Evolutionary conservation across 1,284 basidiomycete genomes (phyloP).

Genomic region (Cryptococcus jaspeensis): DNA sequence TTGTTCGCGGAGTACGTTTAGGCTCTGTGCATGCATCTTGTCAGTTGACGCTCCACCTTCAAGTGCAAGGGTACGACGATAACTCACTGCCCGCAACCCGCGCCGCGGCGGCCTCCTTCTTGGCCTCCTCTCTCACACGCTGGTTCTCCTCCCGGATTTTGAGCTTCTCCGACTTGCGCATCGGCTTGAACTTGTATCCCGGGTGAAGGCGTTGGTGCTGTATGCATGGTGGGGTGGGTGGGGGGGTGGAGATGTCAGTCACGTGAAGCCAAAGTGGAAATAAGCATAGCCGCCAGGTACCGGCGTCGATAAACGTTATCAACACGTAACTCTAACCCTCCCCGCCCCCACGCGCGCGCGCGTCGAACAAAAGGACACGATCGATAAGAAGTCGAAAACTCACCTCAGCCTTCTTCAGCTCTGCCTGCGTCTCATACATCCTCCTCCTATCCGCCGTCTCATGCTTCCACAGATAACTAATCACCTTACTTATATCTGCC

Average conservation of each 20-base stretch:
- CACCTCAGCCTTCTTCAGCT: slow-evolving; percentile 63
- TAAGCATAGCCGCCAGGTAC: no score
- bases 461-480: slow-evolving; percentile 67
- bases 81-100: slow-evolving; percentile 14
- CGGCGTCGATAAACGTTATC: no score
- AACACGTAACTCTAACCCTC: no score
- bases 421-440: slow-evolving; percentile 69
- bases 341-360: no score
- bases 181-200: slow-evolving; percentile 69
- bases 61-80: not conserved
- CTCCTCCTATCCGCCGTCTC: slow-evolving; percentile 59
- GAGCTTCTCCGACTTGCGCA: slow-evolving; percentile 64
- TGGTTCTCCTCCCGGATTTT: slow-evolving; percentile 53
- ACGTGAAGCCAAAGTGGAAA: not conserved
- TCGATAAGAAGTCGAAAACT: slow-evolving; percentile 19
- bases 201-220: slow-evolving; percentile 65
- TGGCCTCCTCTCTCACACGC: slow-evolving; percentile 29
- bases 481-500: slow-evolving; percentile 67
- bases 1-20: slow-evolving; percentile 3
- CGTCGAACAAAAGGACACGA: not conserved
- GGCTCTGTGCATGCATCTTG: slow-evolving; percentile 6
- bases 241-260: slow-evolving; percentile 2
- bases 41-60: not conserved
- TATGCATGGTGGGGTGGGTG: not conserved
- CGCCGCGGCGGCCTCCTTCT: slow-evolving; percentile 25